Percentiles rank a stretch among this genome's conserved stretches.
phyloP scores from a whole-genome alignment of 176 grass and related monocot genomes.

The Aegilops sharonensis region DNA sequence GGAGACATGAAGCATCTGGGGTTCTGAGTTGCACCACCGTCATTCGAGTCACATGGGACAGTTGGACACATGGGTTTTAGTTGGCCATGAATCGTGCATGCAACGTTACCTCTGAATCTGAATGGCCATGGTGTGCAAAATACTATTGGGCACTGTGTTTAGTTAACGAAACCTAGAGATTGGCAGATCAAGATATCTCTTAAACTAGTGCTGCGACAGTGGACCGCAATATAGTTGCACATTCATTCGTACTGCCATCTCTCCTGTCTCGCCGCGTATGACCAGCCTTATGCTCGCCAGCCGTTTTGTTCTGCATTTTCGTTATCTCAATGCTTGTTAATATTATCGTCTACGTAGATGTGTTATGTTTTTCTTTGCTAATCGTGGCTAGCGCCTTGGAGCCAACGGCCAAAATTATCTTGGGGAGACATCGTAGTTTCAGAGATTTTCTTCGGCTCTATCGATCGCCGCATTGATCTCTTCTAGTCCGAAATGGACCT shows the following conservation, averaged over 20 bases:
- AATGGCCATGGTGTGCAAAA: not conserved
- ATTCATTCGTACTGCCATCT: no score
- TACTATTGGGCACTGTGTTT: not conserved
- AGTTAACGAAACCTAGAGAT: not conserved
- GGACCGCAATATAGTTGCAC: not conserved
- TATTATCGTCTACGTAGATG: not conserved
- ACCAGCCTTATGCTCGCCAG: not conserved
- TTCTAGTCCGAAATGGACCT: not conserved
- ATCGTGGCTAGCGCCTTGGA: not conserved
- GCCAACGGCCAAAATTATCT: not conserved
- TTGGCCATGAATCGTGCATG: not conserved
- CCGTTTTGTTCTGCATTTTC: not conserved
- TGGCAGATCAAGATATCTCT: not conserved
- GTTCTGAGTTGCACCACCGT: not conserved
- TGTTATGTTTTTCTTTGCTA: not conserved
- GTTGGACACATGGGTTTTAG: not conserved
- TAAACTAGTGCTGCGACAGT: not conserved
- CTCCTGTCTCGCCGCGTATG: not conserved
- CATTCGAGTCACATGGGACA: constrained; percentile 12
- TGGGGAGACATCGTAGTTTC: constrained; percentile 16
- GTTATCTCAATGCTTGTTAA: no score
- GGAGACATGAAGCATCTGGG: not conserved
- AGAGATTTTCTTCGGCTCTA: not conserved
- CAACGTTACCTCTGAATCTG: not conserved
- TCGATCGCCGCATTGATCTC: not conserved